These are phyloP conservation scores for Cercospora zeina DNA, from an alignment of 2,329 filamentous ascomycete genomes.

Conservation along the genomic window DNA sequence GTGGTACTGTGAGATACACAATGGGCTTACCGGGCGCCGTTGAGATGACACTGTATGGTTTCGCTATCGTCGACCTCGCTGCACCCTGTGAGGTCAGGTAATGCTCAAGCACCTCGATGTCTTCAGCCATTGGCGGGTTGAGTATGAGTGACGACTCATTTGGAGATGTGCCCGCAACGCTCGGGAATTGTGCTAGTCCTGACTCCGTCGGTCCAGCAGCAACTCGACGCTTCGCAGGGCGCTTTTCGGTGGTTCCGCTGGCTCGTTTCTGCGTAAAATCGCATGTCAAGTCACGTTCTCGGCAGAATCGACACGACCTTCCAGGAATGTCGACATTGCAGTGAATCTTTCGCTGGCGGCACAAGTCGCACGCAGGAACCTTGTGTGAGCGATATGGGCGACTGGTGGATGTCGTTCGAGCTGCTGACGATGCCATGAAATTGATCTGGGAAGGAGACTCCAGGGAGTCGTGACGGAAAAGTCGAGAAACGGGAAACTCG, in stretches of 20 bases:
- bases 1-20: conserved; percentile 51
- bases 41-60: conserved; percentile 54
- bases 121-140: conserved; percentile 46
- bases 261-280: conserved; percentile 34
- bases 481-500: no score
- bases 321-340: conserved; percentile 46
- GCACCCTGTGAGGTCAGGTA: conserved; percentile 41
- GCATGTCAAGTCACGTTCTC: conserved; percentile 43
- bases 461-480: no score
- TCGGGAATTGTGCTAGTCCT: conserved; percentile 32
- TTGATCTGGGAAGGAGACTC: no score
- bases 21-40: conserved; percentile 47
- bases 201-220: conserved; percentile 6
- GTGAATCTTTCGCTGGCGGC: conserved; percentile 41
- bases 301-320: conserved; percentile 45
- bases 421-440: neutral
- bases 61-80: conserved; percentile 33
- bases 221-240: conserved; percentile 19
- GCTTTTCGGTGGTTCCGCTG: conserved; percentile 1
- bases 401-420: neutral
- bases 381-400: conserved; percentile 44
- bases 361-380: conserved; percentile 8
- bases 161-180: conserved; percentile 29
- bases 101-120: conserved; percentile 45
- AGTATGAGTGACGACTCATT: conserved; percentile 44